Conservation (phyloP, 371 early-diverging fungal genomes). For the Mortierella sp. region DNA sequence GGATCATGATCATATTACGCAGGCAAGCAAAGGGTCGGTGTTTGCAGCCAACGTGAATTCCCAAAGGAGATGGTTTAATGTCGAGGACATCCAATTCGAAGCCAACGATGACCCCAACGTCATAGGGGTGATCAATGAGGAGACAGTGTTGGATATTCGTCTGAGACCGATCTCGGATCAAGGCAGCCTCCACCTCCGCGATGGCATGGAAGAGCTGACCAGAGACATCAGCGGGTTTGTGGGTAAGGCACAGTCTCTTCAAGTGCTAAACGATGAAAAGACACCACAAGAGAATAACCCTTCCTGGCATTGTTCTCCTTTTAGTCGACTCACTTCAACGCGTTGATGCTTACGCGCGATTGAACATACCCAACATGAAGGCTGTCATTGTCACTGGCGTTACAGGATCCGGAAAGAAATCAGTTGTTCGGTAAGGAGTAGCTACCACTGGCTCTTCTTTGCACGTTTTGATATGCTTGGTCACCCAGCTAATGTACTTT, state of each 20-base stretch:
- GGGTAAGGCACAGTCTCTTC: constrained; percentile 14
- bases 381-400: constrained; percentile 37
- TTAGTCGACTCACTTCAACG: constrained; percentile 30
- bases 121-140: constrained; percentile 16
- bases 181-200: neutral
- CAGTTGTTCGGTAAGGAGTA: constrained; percentile 14
- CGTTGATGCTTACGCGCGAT: constrained; percentile 24
- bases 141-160: constrained; percentile 15
- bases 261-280: too few species aligned
- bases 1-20: neutral
- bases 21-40: constrained; percentile 15
- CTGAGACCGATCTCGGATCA: neutral
- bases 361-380: constrained; percentile 48
- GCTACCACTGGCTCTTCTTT: neutral
- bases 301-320: neutral
- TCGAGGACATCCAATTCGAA: constrained; percentile 11
- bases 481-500: neutral
- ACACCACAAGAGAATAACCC: too few species aligned
- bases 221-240: constrained; percentile 30
- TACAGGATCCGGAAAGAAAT: constrained; percentile 50
- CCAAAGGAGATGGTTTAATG: constrained; percentile 10
- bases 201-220: constrained; percentile 17
- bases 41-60: constrained; percentile 22
- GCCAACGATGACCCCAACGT: too few species aligned
- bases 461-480: neutral